These are phyloP conservation scores for Fraxinus excelsior DNA, from an alignment of 257 asterid species.

Conservation along the genomic window DNA sequence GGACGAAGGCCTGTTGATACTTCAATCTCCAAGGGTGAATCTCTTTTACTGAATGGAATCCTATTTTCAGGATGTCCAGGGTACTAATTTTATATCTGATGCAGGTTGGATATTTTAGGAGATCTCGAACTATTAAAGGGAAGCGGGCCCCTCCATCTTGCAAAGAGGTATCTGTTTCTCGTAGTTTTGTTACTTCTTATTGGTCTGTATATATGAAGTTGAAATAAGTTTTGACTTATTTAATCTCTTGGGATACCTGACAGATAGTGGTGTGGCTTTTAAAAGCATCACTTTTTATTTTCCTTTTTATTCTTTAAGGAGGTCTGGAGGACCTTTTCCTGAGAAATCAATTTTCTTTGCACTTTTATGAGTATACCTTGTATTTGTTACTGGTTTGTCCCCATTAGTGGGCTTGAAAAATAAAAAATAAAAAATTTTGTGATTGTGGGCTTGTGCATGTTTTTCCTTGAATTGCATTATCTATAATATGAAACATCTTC, in stretches of 20 bases:
- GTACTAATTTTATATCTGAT: slow-evolving; percentile 22
- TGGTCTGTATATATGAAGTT: slow-evolving; percentile 9
- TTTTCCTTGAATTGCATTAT: slow-evolving; percentile 1
- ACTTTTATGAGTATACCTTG: not conserved
- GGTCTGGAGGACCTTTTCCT: not conserved
- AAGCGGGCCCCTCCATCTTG: slow-evolving; percentile 78
- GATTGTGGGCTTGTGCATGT: slow-evolving; percentile 2
- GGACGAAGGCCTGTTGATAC: slow-evolving; percentile 73
- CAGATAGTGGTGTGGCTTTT: not conserved
- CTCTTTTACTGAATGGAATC: not conserved
- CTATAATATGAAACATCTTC: not conserved
- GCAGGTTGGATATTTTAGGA: slow-evolving; percentile 90
- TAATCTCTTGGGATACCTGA: not conserved
- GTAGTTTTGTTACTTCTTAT: not conserved
- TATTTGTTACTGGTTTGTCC: too few species aligned
- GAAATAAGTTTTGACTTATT: not conserved
- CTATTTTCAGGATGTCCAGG: slow-evolving; percentile 3
- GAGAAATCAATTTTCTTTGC: not conserved
- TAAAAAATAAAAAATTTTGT: not conserved
- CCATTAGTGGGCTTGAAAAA: slow-evolving; percentile 4
- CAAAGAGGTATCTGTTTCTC: slow-evolving; percentile 63
- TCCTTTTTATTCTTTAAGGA: slow-evolving; percentile 4
- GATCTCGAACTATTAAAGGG: slow-evolving; percentile 88
- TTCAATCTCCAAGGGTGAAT: slow-evolving; percentile 75
- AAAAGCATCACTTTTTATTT: not conserved